Percentiles rank a stretch among this genome's conserved stretches.
Evolutionary conservation across 768 basidiomycete genomes (phyloP).

Genomic region (Boletus subparvulus): DNA sequence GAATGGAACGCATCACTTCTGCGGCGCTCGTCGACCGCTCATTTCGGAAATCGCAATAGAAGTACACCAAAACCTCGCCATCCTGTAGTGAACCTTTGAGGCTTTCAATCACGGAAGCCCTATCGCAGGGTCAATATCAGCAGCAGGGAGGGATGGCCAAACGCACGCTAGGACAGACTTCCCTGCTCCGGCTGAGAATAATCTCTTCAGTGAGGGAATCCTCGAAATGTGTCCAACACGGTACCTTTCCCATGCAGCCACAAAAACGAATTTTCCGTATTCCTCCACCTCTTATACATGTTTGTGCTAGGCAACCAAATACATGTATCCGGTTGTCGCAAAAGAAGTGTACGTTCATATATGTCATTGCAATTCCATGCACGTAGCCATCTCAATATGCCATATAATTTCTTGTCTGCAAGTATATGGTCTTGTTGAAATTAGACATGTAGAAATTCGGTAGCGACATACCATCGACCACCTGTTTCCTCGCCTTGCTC

Average conservation of each 20-base stretch:
- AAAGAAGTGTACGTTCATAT: neutral
- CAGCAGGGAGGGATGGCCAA: fast-evolving
- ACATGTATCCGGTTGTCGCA: constrained; percentile 10
- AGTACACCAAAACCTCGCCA: constrained; percentile 6
- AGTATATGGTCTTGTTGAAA: neutral
- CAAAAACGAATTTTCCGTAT: neutral
- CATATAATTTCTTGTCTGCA: neutral
- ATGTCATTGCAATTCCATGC: constrained; percentile 4
- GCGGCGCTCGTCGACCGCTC: constrained; percentile 4
- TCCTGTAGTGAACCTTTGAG: neutral
- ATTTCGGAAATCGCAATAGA: constrained; percentile 23
- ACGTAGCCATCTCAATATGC: constrained; percentile 1
- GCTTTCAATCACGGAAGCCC: constrained; percentile 14
- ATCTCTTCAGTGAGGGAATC: neutral
- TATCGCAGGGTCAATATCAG: neutral
- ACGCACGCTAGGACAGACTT: constrained; percentile 19
- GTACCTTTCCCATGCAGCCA: constrained; percentile 20
- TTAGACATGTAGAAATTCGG: neutral
- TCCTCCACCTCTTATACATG: constrained; percentile 5
- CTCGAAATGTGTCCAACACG: neutral
- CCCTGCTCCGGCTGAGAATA: constrained; percentile 11
- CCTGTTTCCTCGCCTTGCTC: neutral
- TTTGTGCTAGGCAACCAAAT: constrained; percentile 7
- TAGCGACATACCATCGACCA: neutral
- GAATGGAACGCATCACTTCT: constrained; percentile 17